A percentile compares a stretch with the other conserved stretches of the same genome.
Evolutionary conservation across 768 basidiomycete genomes (phyloP).

Genomic region (Lentinus brumalis): DNA sequence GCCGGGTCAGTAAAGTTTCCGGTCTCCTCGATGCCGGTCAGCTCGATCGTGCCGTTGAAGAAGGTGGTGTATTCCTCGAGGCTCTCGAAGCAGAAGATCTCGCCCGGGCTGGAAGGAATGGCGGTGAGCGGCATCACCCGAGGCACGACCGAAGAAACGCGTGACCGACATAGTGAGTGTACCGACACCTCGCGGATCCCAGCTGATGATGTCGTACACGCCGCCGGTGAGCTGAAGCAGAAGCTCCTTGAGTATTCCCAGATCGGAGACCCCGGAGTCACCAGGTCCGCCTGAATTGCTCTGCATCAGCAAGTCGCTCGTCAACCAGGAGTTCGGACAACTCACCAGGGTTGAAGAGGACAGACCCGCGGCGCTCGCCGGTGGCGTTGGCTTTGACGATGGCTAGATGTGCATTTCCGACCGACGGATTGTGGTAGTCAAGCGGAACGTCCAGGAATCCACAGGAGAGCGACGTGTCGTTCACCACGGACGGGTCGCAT

Average conservation of each 20-base stretch:
- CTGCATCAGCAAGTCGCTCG: neutral
- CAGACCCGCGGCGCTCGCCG: neutral
- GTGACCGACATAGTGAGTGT: constrained; percentile 1
- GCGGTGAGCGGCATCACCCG: neutral
- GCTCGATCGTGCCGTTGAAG: neutral
- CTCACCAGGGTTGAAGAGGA: constrained; percentile 6
- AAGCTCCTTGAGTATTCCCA: neutral
- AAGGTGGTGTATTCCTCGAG: neutral
- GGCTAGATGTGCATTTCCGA: neutral
- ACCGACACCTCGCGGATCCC: constrained; percentile 2
- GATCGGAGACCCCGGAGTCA: neutral
- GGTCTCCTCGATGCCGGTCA: neutral
- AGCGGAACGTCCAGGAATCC: neutral
- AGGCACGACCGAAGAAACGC: neutral
- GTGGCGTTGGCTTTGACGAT: neutral
- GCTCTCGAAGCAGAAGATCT: constrained; percentile 5
- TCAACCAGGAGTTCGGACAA: no score
- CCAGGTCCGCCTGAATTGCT: neutral
- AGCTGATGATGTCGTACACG: constrained; percentile 7
- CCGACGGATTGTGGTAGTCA: neutral
- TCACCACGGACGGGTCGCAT: neutral
- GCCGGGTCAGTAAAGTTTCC: constrained; percentile 1
- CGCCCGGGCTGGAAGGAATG: constrained; percentile 2
- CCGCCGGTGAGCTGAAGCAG: neutral
- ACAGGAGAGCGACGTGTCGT: neutral